Evolutionary conservation across 768 basidiomycete genomes (phyloP), one percentile per base, ranked within the genome.

Genomic region (Coprinopsis strossmayeri): DNA sequence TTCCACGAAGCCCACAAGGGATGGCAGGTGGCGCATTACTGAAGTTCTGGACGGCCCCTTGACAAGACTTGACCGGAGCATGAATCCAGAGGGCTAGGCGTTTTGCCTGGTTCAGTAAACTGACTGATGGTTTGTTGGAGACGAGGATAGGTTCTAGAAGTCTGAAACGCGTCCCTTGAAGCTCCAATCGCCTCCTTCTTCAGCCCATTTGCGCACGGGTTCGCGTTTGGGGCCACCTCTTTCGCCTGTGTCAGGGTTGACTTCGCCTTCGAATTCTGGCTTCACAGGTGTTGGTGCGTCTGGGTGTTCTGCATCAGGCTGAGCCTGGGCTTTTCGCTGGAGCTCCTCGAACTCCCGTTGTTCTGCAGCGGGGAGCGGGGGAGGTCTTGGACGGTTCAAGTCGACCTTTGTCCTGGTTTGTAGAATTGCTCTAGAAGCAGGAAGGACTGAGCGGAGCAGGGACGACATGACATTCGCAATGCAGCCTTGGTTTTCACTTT

Each of bases 311-410:
- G 65, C 55, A 44, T 70, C 73, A 1, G 67, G 58, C 26, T 74
- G 68, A 10, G 63, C 53, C 53, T 79, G 79, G 1, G 80, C 79
- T n/a, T 65, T 69, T 17, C 82, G 77, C 53, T 84, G 75, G 28
- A 92, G 82, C n/a, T 82, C 75, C 60, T 95, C 90, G 50, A 94
- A 94, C 64, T 93, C 89, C 46, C 79, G 80, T 60, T 95, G 92
- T 49, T 89, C 76, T 21, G 78, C 74, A 1, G 69, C 70, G 1
- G 91, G 87, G 12, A 95, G 77, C 0, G 86, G 77, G 1, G 84
- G 86, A 0, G 92, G 92, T 0, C 79, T 67, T 0, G 91, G 91
- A 0, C 79, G 74, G 44, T 69, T 72, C 23, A 83, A 61, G 0
- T 57, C 64, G 7, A 74, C 64, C 43, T 64, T 54, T 39, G 59